Evolutionary conservation across 306 rosid species (phyloP), one percentile per base, ranked within the genome.

Genomic region (Medicago ruthenica): DNA sequence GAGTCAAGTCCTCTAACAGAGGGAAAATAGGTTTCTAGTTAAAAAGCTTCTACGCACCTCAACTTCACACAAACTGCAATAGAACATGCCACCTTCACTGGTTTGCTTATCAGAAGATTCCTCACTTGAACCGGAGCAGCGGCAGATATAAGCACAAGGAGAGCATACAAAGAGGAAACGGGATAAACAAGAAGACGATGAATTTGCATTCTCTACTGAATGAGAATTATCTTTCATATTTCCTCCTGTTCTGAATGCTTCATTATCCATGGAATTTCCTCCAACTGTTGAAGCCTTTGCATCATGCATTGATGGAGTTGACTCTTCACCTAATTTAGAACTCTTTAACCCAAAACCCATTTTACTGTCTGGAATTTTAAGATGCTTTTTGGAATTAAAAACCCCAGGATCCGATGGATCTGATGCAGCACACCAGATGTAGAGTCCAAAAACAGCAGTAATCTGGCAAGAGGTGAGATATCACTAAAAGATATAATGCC

Each of bases 371-470:
- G 80, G 87, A 72, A 90, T 78, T 41, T 90, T 78, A 34, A 88
- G 88, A 79, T 94, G 88, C 78, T 90, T 92, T 75, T 92, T 94
- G 54, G 98, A 94, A 79, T 84, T 92, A 65, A 94, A 94, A 71
- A 94, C 98, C 81, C 98, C 97, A 2, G 88, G 83, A 79, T 94
- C 98, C 6, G 93, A 95, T 5, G 98, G 97, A 86, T 94, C 98
- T 22, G 98, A 92, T 36, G 95, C 97, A 13, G 98, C 95, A 17
- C 98, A 92, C 98, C 98, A 94, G 73, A 92, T 81, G 77, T 92
- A 94, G 50, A 94, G 97, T 81, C 97, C 83, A 67, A 92, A 87
- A 73, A 84, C 96, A 18, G 88, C 84, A 27, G 88, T 82, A 90
- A 94, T 94, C 98, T 94, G 89, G 78, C 69, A 80, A 83, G 63